These are phyloP conservation scores for Luvunga scandens DNA, from an alignment of 345 rosid species.

Conservation along the genomic window DNA sequence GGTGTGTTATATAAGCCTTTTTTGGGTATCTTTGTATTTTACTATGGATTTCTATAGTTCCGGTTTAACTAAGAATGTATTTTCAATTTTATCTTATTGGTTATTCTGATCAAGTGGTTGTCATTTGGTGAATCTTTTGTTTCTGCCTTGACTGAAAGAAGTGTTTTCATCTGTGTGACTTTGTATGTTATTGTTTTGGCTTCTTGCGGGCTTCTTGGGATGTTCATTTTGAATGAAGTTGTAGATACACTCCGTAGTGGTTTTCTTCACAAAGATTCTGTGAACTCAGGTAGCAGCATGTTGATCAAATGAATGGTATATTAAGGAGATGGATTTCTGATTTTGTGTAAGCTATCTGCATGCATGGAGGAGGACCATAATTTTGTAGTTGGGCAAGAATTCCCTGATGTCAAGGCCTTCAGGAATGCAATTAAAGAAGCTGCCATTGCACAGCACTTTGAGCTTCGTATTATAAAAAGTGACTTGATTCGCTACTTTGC, in stretches of 20 bases:
- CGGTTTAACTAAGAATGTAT: not conserved
- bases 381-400: constrained; percentile 52
- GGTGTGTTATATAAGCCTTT: not conserved
- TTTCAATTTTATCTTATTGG: not conserved
- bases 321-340: constrained; percentile 12
- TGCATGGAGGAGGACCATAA: constrained; percentile 31
- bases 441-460: constrained; percentile 59
- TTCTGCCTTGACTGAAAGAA: not conserved
- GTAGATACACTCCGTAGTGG: not conserved
- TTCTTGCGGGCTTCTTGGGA: constrained; percentile 10
- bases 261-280: constrained; percentile 5
- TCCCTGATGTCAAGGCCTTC: constrained; percentile 57
- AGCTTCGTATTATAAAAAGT: constrained; percentile 51
- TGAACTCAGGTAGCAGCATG: not conserved
- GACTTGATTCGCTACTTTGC: constrained; percentile 53
- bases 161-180: not conserved
- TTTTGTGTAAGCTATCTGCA: constrained; percentile 14
- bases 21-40: not conserved
- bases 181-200: not conserved
- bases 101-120: not conserved
- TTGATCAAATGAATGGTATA: not conserved
- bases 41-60: not conserved
- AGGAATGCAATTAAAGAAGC: constrained; percentile 53
- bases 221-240: not conserved
- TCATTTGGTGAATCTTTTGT: not conserved